phyloP scores from a whole-genome alignment of 805 yeast species.

The Komagataella ulmi region DNA sequence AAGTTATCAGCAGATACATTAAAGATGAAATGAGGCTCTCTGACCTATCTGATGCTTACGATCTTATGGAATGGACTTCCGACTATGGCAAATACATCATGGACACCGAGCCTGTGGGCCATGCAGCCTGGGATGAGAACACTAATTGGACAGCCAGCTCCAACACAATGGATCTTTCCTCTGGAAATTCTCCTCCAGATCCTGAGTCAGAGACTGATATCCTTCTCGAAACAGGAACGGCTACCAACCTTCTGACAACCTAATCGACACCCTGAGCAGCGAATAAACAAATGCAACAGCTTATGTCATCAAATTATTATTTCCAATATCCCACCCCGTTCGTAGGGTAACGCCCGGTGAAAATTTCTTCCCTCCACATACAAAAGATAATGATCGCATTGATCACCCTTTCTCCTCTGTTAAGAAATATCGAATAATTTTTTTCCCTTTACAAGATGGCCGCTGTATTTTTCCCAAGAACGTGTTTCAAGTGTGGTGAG shows the following conservation, averaged over 20 bases:
- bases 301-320: neutral
- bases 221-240: neutral
- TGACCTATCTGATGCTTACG: slow-evolving; percentile 29
- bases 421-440: neutral
- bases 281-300: neutral
- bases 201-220: neutral
- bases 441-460: neutral
- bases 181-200: neutral
- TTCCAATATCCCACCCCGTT: slow-evolving; percentile 1
- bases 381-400: neutral
- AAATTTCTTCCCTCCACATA: neutral
- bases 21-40: slow-evolving; percentile 27
- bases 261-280: neutral
- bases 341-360: slow-evolving; percentile 1
- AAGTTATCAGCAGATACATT: slow-evolving; percentile 37
- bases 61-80: slow-evolving; percentile 28
- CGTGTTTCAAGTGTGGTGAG: slow-evolving; percentile 88
- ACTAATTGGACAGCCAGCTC: slow-evolving; percentile 3
- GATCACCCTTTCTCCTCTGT: neutral
- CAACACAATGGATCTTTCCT: neutral
- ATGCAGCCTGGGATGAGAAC: slow-evolving; percentile 4
- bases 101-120: slow-evolving; percentile 11
- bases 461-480: slow-evolving; percentile 23
- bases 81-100: slow-evolving; percentile 21
- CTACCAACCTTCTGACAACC: neutral